phyloP scores from a whole-genome alignment of 371 early-diverging fungal species.

The Amoeboaphelidium protococcarum region DNA sequence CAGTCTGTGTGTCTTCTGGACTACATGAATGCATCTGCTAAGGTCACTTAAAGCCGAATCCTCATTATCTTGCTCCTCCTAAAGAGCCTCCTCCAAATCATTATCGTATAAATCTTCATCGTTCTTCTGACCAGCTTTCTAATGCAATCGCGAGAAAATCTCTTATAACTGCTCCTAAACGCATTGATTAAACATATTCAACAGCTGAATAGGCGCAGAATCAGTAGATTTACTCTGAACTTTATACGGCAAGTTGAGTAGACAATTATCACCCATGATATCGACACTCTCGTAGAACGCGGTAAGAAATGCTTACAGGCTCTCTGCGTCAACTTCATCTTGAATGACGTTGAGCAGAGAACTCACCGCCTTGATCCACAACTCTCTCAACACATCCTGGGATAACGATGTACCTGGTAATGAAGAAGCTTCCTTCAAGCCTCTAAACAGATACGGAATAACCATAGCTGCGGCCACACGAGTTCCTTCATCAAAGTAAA shows the following conservation, averaged over 20 bases:
- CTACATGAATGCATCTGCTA: conserved; percentile 36
- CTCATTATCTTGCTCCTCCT: background rate
- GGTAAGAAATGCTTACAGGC: no score
- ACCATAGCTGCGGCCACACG: conserved; percentile 64
- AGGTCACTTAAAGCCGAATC: conserved; percentile 9
- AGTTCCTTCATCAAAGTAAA: conserved; percentile 89
- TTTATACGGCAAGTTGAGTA: no score
- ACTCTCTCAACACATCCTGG: no score
- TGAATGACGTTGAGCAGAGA: no score
- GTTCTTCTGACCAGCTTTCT: background rate
- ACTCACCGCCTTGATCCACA: no score
- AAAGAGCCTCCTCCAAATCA: conserved; percentile 1
- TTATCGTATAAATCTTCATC: background rate
- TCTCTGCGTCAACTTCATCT: no score
- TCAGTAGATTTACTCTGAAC: no score
- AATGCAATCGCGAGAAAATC: background rate
- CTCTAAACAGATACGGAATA: no score
- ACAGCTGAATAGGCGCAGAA: conserved; percentile 56
- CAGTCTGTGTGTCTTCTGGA: conserved; percentile 39
- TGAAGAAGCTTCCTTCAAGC: no score
- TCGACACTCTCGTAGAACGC: no score
- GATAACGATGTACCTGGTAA: no score
- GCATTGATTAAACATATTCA: conserved; percentile 42
- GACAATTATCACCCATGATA: no score
- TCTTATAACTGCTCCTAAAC: background rate